Base-by-base conservation (phyloP, 1,139 yeast species). In the Saccharomyces hybrid region DNA sequence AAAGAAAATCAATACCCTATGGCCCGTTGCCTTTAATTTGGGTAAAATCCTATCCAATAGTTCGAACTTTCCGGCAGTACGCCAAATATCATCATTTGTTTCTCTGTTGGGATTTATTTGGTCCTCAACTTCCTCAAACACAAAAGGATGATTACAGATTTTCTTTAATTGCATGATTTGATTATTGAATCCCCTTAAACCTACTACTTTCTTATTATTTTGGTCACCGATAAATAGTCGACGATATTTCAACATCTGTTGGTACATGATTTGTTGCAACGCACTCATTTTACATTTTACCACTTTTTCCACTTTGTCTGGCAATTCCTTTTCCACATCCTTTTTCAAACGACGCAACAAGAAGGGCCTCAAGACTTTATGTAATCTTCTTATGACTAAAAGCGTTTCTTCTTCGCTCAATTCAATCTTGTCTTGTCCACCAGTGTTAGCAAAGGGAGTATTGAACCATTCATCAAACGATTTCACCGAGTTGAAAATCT, bases 81-180 rank as follows among this genome's bases (percentile, higher is more conserved):
- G 64, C 93, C 93, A 86, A 57, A 86, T 84, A 56, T 78, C 73
- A 61, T 84, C 86, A 64, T 85, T 84, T 1, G 89, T 85, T 61
- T 79, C 82, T 55, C 77, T 77, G 0, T 79, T 72, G 23, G 98
- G 96, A 67, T 91, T 89, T 52, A 93, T 81, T 59, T 88, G 77
- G 58, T 84, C 82, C 72, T 93, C 99, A 49, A 93, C 96, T 62
- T 90, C 98, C 67, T 88, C 96, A 71, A 89, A 93, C n/a, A 93
- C 98, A 74, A 86, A 93, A 0, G 99, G 99, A 75, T 93, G 99
- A 69, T 93, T 93, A 75, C 98, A 93, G 62, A 93, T 90, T 71
- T 93, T 93, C 65, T 96, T 82, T 71, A 93, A 77, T 72, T 93
- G 99, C 99, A 93, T 93, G 55, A 93, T 82, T 67, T 90, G 90